phyloP scores from a whole-genome alignment of 2,329 filamentous ascomycete genomes.

The Penicillium sp. region DNA sequence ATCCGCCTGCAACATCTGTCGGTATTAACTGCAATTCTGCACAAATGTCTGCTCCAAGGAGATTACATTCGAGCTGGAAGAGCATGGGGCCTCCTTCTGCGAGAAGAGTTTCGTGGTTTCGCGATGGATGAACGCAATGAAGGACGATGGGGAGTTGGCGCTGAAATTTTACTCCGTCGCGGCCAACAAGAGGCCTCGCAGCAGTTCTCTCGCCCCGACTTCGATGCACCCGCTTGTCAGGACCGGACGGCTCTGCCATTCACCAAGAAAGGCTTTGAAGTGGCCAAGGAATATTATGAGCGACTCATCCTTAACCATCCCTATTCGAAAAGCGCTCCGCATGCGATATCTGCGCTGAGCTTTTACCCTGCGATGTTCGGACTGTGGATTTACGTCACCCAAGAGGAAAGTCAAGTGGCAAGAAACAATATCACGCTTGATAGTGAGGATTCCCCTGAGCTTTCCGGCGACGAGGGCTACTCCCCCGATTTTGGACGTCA shows the following conservation, averaged over 20 bases:
- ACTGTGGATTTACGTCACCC: conserved; percentile 75
- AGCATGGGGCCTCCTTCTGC: conserved; percentile 73
- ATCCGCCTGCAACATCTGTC: conserved; percentile 60
- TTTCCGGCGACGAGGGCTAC: conserved; percentile 36
- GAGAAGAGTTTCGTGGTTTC: conserved; percentile 59
- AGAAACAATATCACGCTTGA: conserved; percentile 41
- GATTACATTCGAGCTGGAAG: conserved; percentile 72
- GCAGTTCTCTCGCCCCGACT: not conserved
- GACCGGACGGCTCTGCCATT: conserved; percentile 32
- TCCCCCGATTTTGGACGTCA: conserved; percentile 25
- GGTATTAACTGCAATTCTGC: conserved; percentile 68
- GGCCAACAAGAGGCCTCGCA: conserved; percentile 29
- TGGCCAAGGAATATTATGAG: conserved; percentile 72
- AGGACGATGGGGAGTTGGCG: conserved; percentile 79
- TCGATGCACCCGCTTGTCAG: conserved; percentile 1
- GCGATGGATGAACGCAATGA: conserved; percentile 69
- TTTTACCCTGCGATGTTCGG: conserved; percentile 83
- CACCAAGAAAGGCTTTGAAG: conserved; percentile 55
- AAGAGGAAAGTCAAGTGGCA: conserved; percentile 59
- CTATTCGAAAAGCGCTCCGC: conserved; percentile 63
- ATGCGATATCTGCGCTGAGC: conserved; percentile 65
- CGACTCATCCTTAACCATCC: conserved; percentile 76
- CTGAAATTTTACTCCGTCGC: conserved; percentile 74
- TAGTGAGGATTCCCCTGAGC: conserved; percentile 26
- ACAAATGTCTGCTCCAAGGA: conserved; percentile 69